A percentile compares a stretch with the other conserved stretches of the same genome.
Conservation (phyloP, 768 basidiomycete species). For the Tricholoma flavovirens region DNA sequence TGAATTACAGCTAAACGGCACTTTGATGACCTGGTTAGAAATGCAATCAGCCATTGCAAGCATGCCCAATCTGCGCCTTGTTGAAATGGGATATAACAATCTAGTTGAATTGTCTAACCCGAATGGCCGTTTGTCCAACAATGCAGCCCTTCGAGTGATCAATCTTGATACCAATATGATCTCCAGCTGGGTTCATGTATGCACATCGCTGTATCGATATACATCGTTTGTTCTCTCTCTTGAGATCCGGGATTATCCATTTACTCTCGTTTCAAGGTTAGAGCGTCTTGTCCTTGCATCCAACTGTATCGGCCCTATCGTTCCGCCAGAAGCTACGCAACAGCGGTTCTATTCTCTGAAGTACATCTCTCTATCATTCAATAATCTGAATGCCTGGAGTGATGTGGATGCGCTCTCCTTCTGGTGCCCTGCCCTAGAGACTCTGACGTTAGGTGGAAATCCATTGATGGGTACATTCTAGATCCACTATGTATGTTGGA, state of each 20-base stretch:
- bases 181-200: conserved; percentile 48
- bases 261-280: conserved; percentile 40
- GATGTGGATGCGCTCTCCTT: conserved; percentile 56
- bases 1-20: conserved; percentile 72
- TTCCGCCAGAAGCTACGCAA: conserved; percentile 26
- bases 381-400: conserved; percentile 52
- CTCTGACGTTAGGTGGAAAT: conserved; percentile 57
- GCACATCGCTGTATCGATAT: conserved; percentile 37
- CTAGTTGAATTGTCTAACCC: conserved; percentile 31
- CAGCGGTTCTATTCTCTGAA: conserved; percentile 33
- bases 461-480: conserved; percentile 49
- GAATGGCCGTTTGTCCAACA: conserved; percentile 14
- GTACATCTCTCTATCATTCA: conserved; percentile 60
- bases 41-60: conserved; percentile 42
- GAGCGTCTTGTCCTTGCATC: conserved; percentile 60
- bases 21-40: conserved; percentile 67
- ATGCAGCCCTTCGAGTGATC: conserved; percentile 39
- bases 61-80: conserved; percentile 48
- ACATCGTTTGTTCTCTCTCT: conserved; percentile 35
- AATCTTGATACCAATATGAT: conserved; percentile 72
- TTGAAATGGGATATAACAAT: conserved; percentile 72
- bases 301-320: conserved; percentile 52
- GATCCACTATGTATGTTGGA: conserved; percentile 1
- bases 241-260: conserved; percentile 6
- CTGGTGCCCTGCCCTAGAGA: conserved; percentile 68